Percentiles rank a stretch among this genome's conserved stretches.
Evolutionary conservation across 257 asterid species (phyloP).

Genomic region (Nicotiana attenuata): DNA sequence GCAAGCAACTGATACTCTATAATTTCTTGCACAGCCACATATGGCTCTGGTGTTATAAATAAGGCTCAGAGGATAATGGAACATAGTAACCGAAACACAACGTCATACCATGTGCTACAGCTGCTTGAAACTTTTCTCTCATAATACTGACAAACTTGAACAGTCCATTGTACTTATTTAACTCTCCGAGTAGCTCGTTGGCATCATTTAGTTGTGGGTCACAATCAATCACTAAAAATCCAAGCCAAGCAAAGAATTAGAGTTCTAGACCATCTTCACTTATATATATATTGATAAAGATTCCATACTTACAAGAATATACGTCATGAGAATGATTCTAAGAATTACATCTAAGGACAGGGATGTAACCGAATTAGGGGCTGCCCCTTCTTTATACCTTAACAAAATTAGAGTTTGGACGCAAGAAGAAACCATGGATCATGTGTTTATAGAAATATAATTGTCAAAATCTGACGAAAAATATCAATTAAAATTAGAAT

Average conservation of each 20-base stretch:
- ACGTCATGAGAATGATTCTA: conserved; percentile 24
- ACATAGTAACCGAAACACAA: background rate
- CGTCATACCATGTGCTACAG: conserved; percentile 46
- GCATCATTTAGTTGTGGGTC: conserved; percentile 55
- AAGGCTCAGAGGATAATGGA: background rate
- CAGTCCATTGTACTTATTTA: conserved; percentile 63
- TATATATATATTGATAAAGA: background rate
- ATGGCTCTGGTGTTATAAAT: background rate
- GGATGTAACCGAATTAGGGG: too few species aligned
- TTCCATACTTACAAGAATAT: conserved; percentile 61
- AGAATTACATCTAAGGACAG: too few species aligned
- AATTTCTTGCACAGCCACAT: background rate
- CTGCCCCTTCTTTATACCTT: too few species aligned
- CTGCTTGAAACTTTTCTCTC: conserved; percentile 75
- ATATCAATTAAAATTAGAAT: too few species aligned
- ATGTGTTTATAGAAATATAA: too few species aligned
- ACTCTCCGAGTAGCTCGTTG: conserved; percentile 50
- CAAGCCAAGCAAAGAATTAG: conserved; percentile 9
- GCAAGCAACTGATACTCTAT: background rate
- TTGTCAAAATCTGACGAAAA: too few species aligned
- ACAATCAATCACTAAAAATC: conserved; percentile 53
- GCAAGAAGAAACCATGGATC: too few species aligned
- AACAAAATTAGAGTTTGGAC: too few species aligned
- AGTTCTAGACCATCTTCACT: background rate
- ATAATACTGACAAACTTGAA: conserved; percentile 79